Evolutionary conservation across 2,329 filamentous ascomycete genomes (phyloP).

Genomic region (Beauveria scarabaeidicola): DNA sequence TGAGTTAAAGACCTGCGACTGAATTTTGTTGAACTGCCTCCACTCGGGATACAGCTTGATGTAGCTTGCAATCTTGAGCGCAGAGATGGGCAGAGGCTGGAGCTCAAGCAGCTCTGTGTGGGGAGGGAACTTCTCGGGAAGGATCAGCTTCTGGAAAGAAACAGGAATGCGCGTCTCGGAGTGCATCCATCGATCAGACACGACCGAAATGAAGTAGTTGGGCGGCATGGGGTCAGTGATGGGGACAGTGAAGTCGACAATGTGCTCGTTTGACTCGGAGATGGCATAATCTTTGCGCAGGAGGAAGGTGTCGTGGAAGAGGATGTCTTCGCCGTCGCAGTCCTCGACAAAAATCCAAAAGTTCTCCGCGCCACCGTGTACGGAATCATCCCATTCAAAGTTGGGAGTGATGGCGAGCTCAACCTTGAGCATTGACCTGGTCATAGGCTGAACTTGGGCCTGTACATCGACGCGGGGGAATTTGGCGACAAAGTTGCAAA

Average conservation of each 20-base stretch:
- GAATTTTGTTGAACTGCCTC: constrained; percentile 91
- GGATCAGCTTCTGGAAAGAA: constrained; percentile 87
- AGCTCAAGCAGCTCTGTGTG: constrained; percentile 89
- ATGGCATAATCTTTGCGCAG: constrained; percentile 82
- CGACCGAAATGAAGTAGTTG: constrained; percentile 93
- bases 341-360: constrained; percentile 99
- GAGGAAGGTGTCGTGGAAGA: constrained; percentile 91
- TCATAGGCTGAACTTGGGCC: constrained; percentile 90
- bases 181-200: constrained; percentile 98
- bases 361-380: constrained; percentile 81
- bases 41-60: constrained; percentile 73
- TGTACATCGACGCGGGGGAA: constrained; percentile 90
- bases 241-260: constrained; percentile 92
- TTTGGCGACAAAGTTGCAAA: constrained; percentile 80
- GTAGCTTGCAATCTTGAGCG: constrained; percentile 79
- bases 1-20: constrained; percentile 94
- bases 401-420: constrained; percentile 88
- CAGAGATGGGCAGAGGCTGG: constrained; percentile 81
- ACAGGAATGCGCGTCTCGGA: constrained; percentile 89
- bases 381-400: constrained; percentile 86
- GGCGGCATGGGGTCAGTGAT: constrained; percentile 97
- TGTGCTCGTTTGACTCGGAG: constrained; percentile 81
- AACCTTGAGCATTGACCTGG: constrained; percentile 82
- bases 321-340: constrained; percentile 89
- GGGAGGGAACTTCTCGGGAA: constrained; percentile 91